A percentile compares a stretch with the other conserved stretches of the same genome.
phyloP scores from a whole-genome alignment of 305 asterid species.

The Fraxinus paxiana region DNA sequence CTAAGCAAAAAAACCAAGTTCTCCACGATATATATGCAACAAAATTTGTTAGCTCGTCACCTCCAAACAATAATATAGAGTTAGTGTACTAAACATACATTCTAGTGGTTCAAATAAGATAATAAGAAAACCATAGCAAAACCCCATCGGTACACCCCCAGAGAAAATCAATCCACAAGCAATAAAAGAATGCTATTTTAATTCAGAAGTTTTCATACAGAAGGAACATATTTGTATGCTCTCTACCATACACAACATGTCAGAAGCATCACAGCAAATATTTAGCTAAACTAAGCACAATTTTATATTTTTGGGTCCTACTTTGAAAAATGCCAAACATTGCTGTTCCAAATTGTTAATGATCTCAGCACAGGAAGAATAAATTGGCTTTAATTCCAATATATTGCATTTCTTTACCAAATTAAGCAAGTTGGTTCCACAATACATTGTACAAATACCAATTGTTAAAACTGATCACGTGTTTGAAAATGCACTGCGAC shows the following conservation, averaged over 20 bases:
- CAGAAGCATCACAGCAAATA: not conserved
- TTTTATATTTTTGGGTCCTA: not conserved
- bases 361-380: not conserved
- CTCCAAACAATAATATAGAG: too few species aligned
- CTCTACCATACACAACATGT: not conserved
- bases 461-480: not conserved
- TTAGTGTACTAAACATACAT: not conserved
- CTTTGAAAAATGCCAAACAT: not conserved
- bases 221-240: not conserved
- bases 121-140: not conserved
- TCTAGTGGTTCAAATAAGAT: not conserved
- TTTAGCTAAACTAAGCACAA: not conserved
- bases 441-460: not conserved
- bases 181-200: not conserved
- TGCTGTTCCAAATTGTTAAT: not conserved
- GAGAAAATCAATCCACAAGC: not conserved
- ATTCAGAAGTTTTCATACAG: not conserved
- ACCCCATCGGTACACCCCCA: not conserved
- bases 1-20: too few species aligned
- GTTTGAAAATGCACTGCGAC: not conserved
- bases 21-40: too few species aligned
- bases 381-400: not conserved
- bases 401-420: not conserved
- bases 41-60: too few species aligned
- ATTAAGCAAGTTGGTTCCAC: not conserved